These are phyloP conservation scores for Daedaleopsis nitida DNA, from an alignment of 768 basidiomycete genomes.

Conservation along the genomic window DNA sequence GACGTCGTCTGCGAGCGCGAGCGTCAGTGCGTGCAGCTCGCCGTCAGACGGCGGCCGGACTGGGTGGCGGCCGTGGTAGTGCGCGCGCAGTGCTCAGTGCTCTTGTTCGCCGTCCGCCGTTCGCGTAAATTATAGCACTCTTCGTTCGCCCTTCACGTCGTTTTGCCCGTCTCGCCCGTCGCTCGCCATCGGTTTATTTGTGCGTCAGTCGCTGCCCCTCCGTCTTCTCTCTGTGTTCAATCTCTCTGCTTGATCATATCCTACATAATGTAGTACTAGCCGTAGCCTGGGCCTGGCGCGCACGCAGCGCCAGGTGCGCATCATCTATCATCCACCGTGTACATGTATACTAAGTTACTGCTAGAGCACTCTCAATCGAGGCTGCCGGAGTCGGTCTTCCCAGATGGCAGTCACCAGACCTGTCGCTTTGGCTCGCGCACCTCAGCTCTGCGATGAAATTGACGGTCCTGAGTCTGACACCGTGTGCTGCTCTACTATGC, in stretches of 20 bases:
- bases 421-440: no score
- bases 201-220: no score
- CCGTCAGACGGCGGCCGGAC: constrained; percentile 11
- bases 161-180: background rate
- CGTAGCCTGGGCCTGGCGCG: background rate
- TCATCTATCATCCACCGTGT: background rate
- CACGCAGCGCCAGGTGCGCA: constrained; percentile 1
- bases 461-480: no score
- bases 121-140: constrained; percentile 17
- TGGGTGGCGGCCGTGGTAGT: constrained; percentile 18
- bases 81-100: background rate
- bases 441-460: no score
- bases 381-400: no score
- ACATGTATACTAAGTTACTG: background rate
- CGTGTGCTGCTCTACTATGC: no score
- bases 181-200: background rate
- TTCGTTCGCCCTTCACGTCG: background rate
- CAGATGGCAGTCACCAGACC: no score
- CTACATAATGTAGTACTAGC: constrained; percentile 16
- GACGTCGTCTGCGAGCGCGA: constrained; percentile 9
- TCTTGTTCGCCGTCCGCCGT: background rate
- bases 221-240: constrained; percentile 1
- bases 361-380: no score
- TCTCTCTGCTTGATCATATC: background rate
- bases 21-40: constrained; percentile 9